Evolutionary conservation across 805 yeast species (phyloP).

Genomic region (Komagataella mondaviorum): DNA sequence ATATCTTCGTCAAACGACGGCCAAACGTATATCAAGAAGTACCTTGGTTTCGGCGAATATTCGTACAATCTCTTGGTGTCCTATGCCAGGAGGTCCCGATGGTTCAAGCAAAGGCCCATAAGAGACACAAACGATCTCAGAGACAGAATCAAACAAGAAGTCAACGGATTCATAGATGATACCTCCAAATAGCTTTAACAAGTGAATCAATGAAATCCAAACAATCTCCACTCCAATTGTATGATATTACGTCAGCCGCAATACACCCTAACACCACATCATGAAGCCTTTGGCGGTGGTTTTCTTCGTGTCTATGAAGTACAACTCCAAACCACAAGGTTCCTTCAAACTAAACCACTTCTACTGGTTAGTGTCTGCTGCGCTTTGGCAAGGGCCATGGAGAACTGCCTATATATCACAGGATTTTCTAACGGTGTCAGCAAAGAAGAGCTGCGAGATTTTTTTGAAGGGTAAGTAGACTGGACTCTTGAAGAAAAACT

Average conservation of each 20-base stretch:
- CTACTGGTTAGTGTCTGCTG: not conserved
- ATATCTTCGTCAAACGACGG: slow-evolving; percentile 33
- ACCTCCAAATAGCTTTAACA: not conserved
- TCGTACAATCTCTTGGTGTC: slow-evolving; percentile 36
- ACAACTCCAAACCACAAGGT: not conserved
- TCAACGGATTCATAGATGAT: slow-evolving; percentile 7
- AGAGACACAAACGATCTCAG: slow-evolving; percentile 14
- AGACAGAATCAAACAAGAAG: slow-evolving; percentile 15
- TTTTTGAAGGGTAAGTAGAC: not conserved
- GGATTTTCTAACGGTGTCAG: not conserved
- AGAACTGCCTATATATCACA: not conserved
- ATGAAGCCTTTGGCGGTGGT: not conserved
- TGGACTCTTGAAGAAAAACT: not conserved
- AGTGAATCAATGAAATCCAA: not conserved
- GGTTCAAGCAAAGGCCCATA: slow-evolving; percentile 31
- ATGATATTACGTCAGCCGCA: not conserved
- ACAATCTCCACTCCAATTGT: not conserved
- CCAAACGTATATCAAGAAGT: slow-evolving; percentile 27
- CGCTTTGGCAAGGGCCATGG: not conserved
- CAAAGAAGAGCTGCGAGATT: not conserved
- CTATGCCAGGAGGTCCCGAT: slow-evolving; percentile 30
- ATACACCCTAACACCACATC: not conserved
- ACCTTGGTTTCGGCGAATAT: slow-evolving; percentile 46
- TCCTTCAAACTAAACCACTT: not conserved
- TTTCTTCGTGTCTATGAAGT: not conserved